Evolutionary conservation across 805 yeast species (phyloP), one percentile per base, ranked within the genome.

Genomic region (Cyberlindnera xylosilytica): DNA sequence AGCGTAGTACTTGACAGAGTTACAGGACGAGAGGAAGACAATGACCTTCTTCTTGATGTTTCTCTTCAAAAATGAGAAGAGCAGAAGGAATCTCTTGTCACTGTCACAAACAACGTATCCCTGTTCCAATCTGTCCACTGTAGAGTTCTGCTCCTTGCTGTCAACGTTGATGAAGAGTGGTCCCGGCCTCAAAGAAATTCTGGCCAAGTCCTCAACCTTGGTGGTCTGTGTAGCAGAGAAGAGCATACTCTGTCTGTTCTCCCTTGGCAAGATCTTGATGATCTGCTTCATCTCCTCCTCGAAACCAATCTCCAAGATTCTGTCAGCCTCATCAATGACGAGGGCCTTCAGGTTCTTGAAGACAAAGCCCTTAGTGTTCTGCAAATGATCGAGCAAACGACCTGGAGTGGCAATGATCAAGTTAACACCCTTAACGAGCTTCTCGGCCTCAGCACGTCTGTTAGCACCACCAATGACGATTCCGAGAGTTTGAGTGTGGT

Each of bases 171-270:
- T 93, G 66, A 90, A 95, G 31, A 79, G 65, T 11, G 99, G 98
- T 34, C 97, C 97, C 39, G 90, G 83, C 63, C 95, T 81, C 57
- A 95, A 73, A 3, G 99, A 91, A 40, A 93, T 91, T 66, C 99
- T 79, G 13, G 99, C 99, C 60, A 93, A 74, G 69, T 93, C 99
- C 65, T 93, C 98, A 51, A 93, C 99, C 68, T 95, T 93, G 31
- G 98, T 93, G 23, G 99, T 93, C 66, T 93, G 99, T 1, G 99
- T 93, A 36, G 99, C 99, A n/a, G 98, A 91, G 62, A 93, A 93
- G 50, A 93, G 70, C 98, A 93, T 91, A 31, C 96, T 76, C 66
- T 93, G 99, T 68, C 99, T 83, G 52, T 84, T 90, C 53, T 88
- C 91, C 47, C 79, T 84, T 34, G 99, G 99, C 58, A 93, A 72